Evolutionary conservation across 306 rosid species (phyloP).

Genomic region (Myrica gale): DNA sequence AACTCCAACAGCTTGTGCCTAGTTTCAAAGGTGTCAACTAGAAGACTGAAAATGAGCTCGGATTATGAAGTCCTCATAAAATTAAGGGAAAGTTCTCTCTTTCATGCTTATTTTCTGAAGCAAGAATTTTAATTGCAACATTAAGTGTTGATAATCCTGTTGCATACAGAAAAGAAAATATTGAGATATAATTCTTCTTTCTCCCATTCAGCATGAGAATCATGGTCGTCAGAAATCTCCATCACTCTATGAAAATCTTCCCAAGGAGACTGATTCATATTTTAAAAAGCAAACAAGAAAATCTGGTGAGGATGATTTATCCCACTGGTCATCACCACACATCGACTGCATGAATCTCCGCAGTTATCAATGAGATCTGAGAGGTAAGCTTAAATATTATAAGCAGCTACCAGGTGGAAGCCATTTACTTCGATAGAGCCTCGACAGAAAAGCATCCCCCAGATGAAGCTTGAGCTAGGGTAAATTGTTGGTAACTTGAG

Average conservation of each 20-base stretch:
- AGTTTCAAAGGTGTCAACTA: not conserved
- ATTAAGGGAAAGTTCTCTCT: not conserved
- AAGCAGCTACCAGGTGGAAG: conserved; percentile 4
- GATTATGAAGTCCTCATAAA: not conserved
- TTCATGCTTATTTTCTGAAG: not conserved
- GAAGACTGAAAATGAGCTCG: not conserved
- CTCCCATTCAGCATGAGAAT: not conserved
- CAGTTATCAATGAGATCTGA: not conserved
- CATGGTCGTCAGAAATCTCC: not conserved
- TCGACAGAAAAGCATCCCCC: conserved; percentile 12
- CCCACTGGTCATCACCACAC: not conserved
- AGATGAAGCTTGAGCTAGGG: conserved; percentile 18
- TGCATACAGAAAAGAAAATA: not conserved
- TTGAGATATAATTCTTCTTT: not conserved
- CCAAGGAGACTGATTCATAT: not conserved
- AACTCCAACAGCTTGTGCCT: not conserved
- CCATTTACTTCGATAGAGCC: not conserved
- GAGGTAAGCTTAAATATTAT: not conserved
- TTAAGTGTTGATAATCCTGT: not conserved
- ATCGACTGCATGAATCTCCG: not conserved
- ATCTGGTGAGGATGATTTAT: not conserved
- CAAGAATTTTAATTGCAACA: not conserved
- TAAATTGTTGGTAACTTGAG: not conserved
- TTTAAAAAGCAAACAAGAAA: not conserved
- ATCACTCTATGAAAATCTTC: not conserved